Conservation (phyloP, 305 asterid genomes). For the Fraxinus dipetala region DNA sequence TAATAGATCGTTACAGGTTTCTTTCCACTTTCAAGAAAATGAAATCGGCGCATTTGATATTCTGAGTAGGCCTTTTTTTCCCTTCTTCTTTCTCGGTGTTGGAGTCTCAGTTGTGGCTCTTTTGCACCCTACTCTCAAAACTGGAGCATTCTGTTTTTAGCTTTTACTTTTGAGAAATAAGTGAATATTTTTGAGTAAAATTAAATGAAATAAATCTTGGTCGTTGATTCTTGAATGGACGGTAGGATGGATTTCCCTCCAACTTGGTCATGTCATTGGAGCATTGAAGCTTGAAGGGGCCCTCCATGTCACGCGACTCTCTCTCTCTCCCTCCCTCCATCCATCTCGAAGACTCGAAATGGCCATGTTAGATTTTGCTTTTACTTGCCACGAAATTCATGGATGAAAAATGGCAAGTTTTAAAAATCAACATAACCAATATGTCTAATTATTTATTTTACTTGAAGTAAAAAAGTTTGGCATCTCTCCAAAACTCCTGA, state of each 20-base stretch:
- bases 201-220: constrained; percentile 21
- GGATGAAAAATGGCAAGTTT: not conserved
- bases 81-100: not conserved
- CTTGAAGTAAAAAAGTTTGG: not conserved
- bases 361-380: not conserved
- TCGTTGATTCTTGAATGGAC: constrained; percentile 28
- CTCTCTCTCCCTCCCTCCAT: not conserved
- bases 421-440: not conserved
- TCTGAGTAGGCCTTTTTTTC: not conserved
- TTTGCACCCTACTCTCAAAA: not conserved
- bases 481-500: not conserved
- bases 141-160: not conserved
- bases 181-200: constrained; percentile 9
- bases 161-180: not conserved
- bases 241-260: constrained; percentile 40
- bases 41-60: constrained; percentile 14
- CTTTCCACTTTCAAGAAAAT: not conserved
- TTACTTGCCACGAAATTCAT: not conserved
- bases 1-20: not conserved
- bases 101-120: not conserved
- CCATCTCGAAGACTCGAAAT: not conserved
- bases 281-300: not conserved
- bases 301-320: not conserved
- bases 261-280: constrained; percentile 7
- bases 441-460: not conserved